These are phyloP conservation scores for Debaryomyces sp. DNA, from an alignment of 1,139 yeast species.

Conservation along the genomic window DNA sequence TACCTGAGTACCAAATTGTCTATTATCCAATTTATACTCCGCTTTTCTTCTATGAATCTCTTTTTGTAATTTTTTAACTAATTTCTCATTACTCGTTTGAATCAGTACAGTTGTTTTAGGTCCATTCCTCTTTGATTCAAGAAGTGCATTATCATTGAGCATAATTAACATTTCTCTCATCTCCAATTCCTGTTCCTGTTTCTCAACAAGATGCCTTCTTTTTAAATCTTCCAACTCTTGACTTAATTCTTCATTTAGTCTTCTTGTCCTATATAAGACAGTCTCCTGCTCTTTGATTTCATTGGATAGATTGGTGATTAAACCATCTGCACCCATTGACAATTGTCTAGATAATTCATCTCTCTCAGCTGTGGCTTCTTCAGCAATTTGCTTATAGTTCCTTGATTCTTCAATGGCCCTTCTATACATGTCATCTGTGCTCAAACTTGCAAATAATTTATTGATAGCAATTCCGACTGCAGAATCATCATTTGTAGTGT, in stretches of 20 bases:
- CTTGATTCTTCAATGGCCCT: slow-evolving; percentile 76
- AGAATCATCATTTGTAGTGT: slow-evolving; percentile 70
- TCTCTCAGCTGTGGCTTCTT: slow-evolving; percentile 82
- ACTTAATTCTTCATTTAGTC: slow-evolving; percentile 64
- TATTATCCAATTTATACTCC: slow-evolving; percentile 59
- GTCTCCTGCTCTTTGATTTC: slow-evolving; percentile 77
- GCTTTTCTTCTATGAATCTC: slow-evolving; percentile 66
- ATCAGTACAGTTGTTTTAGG: slow-evolving; percentile 43
- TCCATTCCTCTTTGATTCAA: slow-evolving; percentile 33
- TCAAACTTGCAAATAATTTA: slow-evolving; percentile 72
- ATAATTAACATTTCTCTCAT: slow-evolving; percentile 81
- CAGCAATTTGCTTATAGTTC: slow-evolving; percentile 65
- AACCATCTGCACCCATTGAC: slow-evolving; percentile 82
- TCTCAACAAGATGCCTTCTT: slow-evolving; percentile 68
- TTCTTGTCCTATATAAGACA: slow-evolving; percentile 65
- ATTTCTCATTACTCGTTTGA: slow-evolving; percentile 44
- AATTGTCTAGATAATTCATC: slow-evolving; percentile 76
- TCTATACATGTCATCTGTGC: slow-evolving; percentile 88
- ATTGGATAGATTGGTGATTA: slow-evolving; percentile 67
- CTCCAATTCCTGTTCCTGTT: slow-evolving; percentile 86
- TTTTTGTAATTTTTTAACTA: slow-evolving; percentile 54
- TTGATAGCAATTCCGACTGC: slow-evolving; percentile 86
- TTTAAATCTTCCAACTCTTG: slow-evolving; percentile 73
- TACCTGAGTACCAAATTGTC: slow-evolving; percentile 57
- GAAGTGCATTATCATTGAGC: slow-evolving; percentile 47